Evolutionary conservation across 305 asterid genomes (phyloP).

Genomic region (Caryopteris hybrid): DNA sequence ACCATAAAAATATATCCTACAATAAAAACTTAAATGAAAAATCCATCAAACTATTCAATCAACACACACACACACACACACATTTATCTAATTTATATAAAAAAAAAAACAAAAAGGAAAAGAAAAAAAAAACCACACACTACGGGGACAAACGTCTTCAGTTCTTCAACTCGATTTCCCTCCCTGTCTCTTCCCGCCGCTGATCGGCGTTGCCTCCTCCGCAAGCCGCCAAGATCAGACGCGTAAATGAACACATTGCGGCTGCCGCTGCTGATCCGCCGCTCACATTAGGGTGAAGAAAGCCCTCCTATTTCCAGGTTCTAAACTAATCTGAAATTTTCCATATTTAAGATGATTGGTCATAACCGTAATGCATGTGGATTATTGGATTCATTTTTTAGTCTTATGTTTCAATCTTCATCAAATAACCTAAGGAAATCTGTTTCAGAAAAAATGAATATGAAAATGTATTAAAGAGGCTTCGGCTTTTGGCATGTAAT

Average conservation of each 20-base stretch:
- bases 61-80: too few species aligned
- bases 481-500: neutral
- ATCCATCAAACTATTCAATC: too few species aligned
- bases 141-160: slow-evolving; percentile 1
- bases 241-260: neutral
- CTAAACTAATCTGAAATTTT: neutral
- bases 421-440: neutral
- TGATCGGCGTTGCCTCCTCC: slow-evolving; percentile 16
- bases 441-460: neutral
- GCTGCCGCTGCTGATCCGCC: neutral
- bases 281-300: neutral
- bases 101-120: too few species aligned
- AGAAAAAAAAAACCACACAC: neutral
- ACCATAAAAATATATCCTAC: too few species aligned
- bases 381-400: neutral
- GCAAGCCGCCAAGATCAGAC: slow-evolving; percentile 22
- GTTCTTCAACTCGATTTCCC: neutral
- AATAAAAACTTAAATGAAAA: too few species aligned
- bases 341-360: neutral
- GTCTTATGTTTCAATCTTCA: neutral
- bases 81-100: too few species aligned
- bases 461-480: neutral
- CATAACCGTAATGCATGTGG: slow-evolving; percentile 8
- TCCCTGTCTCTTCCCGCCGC: slow-evolving; percentile 17
- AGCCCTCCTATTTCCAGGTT: slow-evolving; percentile 23